A percentile compares a stretch with the other conserved stretches of the same genome.
phyloP scores from a whole-genome alignment of 176 grass and related monocot genomes.

The Hsuehochloa calcarea region DNA sequence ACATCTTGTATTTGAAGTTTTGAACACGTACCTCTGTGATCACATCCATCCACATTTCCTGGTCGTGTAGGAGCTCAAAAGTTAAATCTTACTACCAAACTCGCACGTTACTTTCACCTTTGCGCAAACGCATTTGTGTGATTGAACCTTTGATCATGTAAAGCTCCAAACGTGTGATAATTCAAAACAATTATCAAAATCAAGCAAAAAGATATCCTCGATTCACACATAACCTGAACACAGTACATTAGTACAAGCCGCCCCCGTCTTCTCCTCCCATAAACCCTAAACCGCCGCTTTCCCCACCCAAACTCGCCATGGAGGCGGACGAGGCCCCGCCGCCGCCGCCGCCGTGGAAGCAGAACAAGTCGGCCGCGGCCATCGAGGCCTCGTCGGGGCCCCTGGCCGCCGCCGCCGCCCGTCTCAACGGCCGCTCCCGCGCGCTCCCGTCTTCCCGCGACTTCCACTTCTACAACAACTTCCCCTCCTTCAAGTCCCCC shows the following conservation, averaged over 20 bases:
- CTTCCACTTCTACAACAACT: slow-evolving; percentile 97
- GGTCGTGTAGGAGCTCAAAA: background rate
- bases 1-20: too few species aligned
- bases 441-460: slow-evolving; percentile 46
- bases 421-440: slow-evolving; percentile 46
- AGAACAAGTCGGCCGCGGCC: slow-evolving; percentile 35
- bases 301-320: slow-evolving; percentile 34
- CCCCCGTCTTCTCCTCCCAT: background rate
- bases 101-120: background rate
- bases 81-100: background rate
- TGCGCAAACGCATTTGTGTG: background rate
- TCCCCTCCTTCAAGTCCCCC: slow-evolving; percentile 63
- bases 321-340: slow-evolving; percentile 36
- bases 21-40: background rate
- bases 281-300: slow-evolving; percentile 50
- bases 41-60: background rate
- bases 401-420: slow-evolving; percentile 45
- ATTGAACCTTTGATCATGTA: background rate
- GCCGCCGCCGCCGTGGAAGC: slow-evolving; percentile 40
- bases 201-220: background rate
- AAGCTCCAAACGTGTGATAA: background rate
- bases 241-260: background rate
- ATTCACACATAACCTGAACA: too few species aligned
- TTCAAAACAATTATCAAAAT: background rate
- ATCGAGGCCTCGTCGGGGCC: slow-evolving; percentile 38